phyloP scores from a whole-genome alignment of 1,139 yeast species.

The Hyphopichia fennica region DNA sequence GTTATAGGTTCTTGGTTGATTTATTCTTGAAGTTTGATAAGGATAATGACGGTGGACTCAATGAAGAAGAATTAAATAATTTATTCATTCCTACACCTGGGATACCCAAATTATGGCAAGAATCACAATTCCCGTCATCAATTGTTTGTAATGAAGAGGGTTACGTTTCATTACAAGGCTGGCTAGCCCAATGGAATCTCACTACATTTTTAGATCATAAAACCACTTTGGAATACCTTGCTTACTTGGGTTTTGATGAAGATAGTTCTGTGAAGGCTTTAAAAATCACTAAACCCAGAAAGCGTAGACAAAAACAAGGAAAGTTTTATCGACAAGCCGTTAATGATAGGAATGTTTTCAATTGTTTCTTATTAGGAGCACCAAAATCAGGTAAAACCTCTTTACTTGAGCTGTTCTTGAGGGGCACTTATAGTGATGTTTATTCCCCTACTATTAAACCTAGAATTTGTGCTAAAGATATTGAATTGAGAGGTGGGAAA shows the following conservation, averaged over 20 bases:
- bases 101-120: slow-evolving; percentile 81
- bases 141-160: slow-evolving; percentile 91
- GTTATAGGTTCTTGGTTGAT: slow-evolving; percentile 89
- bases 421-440: slow-evolving; percentile 65
- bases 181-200: slow-evolving; percentile 99
- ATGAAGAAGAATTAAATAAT: slow-evolving; percentile 62
- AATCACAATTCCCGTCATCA: slow-evolving; percentile 79
- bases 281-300: slow-evolving; percentile 80
- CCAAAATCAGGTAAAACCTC: slow-evolving; percentile 86
- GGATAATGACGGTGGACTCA: slow-evolving; percentile 94
- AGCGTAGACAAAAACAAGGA: slow-evolving; percentile 62
- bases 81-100: slow-evolving; percentile 92
- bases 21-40: slow-evolving; percentile 82
- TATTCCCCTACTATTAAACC: slow-evolving; percentile 86
- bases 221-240: slow-evolving; percentile 83
- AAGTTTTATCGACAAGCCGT: slow-evolving; percentile 67
- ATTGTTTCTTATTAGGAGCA: slow-evolving; percentile 84
- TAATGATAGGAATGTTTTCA: slow-evolving; percentile 84
- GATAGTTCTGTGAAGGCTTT: slow-evolving; percentile 57
- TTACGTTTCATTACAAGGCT: slow-evolving; percentile 88
- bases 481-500: slow-evolving; percentile 93
- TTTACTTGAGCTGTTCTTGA: slow-evolving; percentile 75
- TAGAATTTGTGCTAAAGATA: slow-evolving; percentile 82
- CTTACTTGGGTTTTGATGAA: slow-evolving; percentile 82
- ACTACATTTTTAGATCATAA: slow-evolving; percentile 84